phyloP scores from a whole-genome alignment of 176 grass and related monocot species.

The Oryza australiensis region DNA sequence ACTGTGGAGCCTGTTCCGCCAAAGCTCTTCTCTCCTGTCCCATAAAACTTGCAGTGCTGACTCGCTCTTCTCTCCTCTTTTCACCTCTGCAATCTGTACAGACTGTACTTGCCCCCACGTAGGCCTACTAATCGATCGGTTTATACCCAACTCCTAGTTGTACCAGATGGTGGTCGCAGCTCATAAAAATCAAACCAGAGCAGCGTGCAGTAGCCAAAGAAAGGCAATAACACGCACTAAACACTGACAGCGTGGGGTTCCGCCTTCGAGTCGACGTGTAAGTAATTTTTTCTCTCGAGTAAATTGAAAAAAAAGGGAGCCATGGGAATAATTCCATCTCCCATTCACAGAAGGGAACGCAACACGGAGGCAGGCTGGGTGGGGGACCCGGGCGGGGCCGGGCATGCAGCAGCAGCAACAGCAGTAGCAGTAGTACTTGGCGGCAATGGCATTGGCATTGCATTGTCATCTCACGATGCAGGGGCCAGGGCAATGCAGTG shows the following conservation, averaged over 20 bases:
- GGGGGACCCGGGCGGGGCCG: neutral
- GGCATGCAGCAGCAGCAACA: neutral
- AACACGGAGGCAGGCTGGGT: neutral
- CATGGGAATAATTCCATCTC: conserved; percentile 19
- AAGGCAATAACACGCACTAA: neutral
- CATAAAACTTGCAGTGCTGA: neutral
- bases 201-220: neutral
- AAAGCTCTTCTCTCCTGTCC: conserved; percentile 6
- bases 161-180: too few species aligned
- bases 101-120: neutral
- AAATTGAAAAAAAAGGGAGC: neutral
- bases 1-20: neutral
- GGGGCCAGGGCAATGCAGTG: too few species aligned
- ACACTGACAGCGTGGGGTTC: neutral
- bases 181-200: neutral
- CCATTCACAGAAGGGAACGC: neutral
- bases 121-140: neutral
- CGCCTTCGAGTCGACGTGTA: neutral
- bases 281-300: neutral
- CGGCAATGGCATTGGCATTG: neutral
- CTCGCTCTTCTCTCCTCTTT: neutral
- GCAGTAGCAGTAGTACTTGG: conserved; percentile 18
- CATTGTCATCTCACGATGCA: conserved; percentile 31
- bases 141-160: neutral
- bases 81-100: neutral